Evolutionary conservation across 176 grass and related monocot genomes (phyloP).

Genomic region (Metroxylon sagu): DNA sequence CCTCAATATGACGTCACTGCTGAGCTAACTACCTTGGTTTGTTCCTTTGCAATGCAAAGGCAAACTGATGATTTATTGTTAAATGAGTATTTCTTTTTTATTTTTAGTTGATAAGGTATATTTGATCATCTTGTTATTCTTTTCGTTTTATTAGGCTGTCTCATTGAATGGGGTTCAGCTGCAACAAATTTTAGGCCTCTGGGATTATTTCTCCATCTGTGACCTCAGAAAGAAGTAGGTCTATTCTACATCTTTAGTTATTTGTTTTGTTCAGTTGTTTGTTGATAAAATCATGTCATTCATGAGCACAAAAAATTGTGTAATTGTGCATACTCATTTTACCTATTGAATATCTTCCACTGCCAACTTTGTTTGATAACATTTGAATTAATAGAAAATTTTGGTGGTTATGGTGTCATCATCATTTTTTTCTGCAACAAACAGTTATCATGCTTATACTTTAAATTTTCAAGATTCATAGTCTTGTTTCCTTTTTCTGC

Average conservation of each 20-base stretch:
- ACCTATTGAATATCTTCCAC: too few relatives aligned
- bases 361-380: too few relatives aligned
- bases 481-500: too few relatives aligned
- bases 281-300: neutral
- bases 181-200: constrained; percentile 64
- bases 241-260: constrained; percentile 12
- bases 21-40: constrained; percentile 74
- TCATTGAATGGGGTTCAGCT: constrained; percentile 71
- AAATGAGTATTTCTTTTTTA: constrained; percentile 1
- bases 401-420: too few relatives aligned
- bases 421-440: too few relatives aligned
- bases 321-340: too few relatives aligned
- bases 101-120: constrained; percentile 6
- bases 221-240: constrained; percentile 68
- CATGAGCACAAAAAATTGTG: too few relatives aligned
- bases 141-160: constrained; percentile 43
- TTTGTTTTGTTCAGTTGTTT: neutral
- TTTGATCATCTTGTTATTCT: constrained; percentile 20
- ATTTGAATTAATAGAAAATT: too few relatives aligned
- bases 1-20: constrained; percentile 75
- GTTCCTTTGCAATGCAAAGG: constrained; percentile 30
- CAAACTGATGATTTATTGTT: constrained; percentile 11
- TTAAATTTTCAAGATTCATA: too few relatives aligned
- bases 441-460: too few relatives aligned
- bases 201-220: constrained; percentile 83